phyloP scores from a whole-genome alignment of 2,329 filamentous ascomycete genomes.

The Xylariaceae sp. region DNA sequence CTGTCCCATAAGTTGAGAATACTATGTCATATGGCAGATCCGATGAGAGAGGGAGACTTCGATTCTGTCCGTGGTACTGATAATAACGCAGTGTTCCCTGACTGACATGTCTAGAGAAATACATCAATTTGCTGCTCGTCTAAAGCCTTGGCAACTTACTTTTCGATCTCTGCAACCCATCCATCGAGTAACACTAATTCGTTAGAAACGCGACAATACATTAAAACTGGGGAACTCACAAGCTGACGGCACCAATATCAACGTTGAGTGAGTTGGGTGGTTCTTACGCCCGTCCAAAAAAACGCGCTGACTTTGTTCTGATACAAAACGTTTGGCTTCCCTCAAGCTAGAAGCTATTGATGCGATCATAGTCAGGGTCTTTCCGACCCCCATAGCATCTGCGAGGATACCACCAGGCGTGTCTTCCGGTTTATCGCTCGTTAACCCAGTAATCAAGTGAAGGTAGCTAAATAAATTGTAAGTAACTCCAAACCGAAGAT shows the following conservation, averaged over 20 bases:
- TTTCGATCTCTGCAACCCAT: constrained; percentile 23
- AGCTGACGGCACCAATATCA: constrained; percentile 20
- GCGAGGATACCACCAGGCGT: constrained; percentile 25
- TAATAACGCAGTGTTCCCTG: constrained; percentile 16
- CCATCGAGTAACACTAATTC: constrained; percentile 19
- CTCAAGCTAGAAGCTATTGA: constrained; percentile 13
- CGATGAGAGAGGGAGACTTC: constrained; percentile 11
- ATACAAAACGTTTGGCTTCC: background rate
- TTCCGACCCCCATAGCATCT: constrained; percentile 31
- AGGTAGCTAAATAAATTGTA: constrained; percentile 1
- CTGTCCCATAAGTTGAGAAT: constrained; percentile 27
- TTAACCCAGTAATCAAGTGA: constrained; percentile 13
- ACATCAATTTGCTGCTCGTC: background rate
- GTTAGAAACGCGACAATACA: constrained; percentile 1
- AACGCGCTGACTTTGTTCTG: too few relatives aligned
- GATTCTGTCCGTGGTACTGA: constrained; percentile 23
- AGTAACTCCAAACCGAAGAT: too few relatives aligned
- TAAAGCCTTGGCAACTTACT: constrained; percentile 7
- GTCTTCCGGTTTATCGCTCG: constrained; percentile 9
- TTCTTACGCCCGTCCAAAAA: background rate
- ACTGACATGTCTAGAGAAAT: constrained; percentile 15
- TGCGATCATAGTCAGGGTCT: constrained; percentile 27
- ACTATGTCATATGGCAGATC: constrained; percentile 18
- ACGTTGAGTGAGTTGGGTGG: constrained; percentile 8
- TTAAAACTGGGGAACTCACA: background rate